Conservation (phyloP, 148 eudicot genomes). For the Fagopyrum homotropicum region DNA sequence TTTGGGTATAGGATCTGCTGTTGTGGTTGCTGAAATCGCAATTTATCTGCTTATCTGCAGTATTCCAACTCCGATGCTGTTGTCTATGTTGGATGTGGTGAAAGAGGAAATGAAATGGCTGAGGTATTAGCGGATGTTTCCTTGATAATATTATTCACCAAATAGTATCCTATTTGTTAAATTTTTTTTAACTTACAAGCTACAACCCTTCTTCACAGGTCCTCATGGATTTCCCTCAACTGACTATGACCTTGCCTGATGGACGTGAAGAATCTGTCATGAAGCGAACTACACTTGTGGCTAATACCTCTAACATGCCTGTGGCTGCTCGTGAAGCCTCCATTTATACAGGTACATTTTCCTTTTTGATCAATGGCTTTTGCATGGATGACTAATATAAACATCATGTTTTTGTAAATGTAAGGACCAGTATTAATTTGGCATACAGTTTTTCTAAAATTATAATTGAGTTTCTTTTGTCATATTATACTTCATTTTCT, state of each 20-base stretch:
- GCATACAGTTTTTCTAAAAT: not conserved
- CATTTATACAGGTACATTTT: conserved; percentile 74
- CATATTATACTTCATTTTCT: not conserved
- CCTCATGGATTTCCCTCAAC: conserved; percentile 98
- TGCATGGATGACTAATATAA: not conserved
- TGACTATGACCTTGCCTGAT: conserved; percentile 99
- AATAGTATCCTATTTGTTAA: not conserved
- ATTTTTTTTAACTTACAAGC: not conserved
- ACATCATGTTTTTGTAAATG: not conserved
- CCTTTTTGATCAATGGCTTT: not conserved
- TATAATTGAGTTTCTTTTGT: not conserved
- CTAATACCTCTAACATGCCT: conserved; percentile 99
- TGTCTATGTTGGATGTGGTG: conserved; percentile 99
- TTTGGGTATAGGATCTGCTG: conserved; percentile 1
- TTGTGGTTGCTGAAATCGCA: conserved; percentile 8
- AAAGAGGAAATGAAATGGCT: conserved; percentile 99
- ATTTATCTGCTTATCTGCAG: conserved; percentile 36
- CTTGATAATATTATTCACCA: not conserved
- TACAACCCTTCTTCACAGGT: conserved; percentile 37
- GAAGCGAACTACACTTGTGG: conserved; percentile 99
- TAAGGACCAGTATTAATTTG: not conserved
- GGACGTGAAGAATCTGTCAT: conserved; percentile 99
- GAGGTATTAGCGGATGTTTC: conserved; percentile 48
- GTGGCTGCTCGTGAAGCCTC: conserved; percentile 99
- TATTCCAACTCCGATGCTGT: conserved; percentile 98